Evolutionary conservation across 495 filamentous ascomycete genomes (phyloP), one percentile per base, ranked within the genome.

Genomic region (Terfezia boudieri): DNA sequence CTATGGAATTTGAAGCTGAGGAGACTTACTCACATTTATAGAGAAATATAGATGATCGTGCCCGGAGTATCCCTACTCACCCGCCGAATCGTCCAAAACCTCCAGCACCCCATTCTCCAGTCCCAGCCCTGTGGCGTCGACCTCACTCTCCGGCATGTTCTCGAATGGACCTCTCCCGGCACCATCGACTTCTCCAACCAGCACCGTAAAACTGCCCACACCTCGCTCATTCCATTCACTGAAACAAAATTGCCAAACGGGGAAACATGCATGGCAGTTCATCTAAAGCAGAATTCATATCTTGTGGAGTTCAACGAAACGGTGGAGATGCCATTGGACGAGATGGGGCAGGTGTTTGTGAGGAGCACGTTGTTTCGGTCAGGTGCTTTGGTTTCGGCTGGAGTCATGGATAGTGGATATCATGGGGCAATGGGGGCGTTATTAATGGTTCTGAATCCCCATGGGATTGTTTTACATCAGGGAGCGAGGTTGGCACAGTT

Each of bases 271-370:
- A 41, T 14, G 9, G 16, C 51, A 17, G 57, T 71, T 49, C 60
- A 54, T 8, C 56, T 72, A 22, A 16, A 49, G 0, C 63, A 58
- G 23, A 70, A 68, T 14, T 53, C 70, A 7, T 72, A 73, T 53
- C 53, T 72, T 14, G 55, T 73, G n/a, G 68, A 73, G 36, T 73
- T 73, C 57, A 71, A 73, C 53, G 71, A 73, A 57, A 69, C 65
- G 0, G 70, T 71, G 22, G 37, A 58, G 9, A 56, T 71, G 20
- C 71, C 71, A 22, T 57, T 55, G 9, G 59, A 71, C 55, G 64
- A 58, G 26, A 72, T 73, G 69, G 71, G 60, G 0, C 60, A 60
- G 20, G 32, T 73, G 0, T 73, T 69, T 22, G 59, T 62, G 1
- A 56, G 71, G 43, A 67, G 61, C 1, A 71, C 70, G 20, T 58